phyloP scores from a whole-genome alignment of 306 rosid species.

The Cicer cuneatum region DNA sequence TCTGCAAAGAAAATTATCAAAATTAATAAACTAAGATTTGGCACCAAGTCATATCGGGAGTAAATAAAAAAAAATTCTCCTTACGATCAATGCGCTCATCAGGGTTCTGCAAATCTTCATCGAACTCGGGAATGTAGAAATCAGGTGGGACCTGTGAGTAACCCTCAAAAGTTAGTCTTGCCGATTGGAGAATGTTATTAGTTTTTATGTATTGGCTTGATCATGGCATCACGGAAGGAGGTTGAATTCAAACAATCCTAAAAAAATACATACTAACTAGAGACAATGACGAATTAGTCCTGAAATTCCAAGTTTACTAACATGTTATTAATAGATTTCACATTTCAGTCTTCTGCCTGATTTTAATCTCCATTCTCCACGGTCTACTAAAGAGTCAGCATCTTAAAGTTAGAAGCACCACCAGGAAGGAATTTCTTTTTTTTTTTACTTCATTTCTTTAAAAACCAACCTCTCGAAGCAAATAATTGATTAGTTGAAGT shows the following conservation, averaged over 20 bases:
- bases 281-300: background rate
- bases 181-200: background rate
- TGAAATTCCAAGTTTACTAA: conserved; percentile 23
- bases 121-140: conserved; percentile 87
- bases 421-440: background rate
- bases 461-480: conserved; percentile 7
- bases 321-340: conserved; percentile 25
- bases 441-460: background rate
- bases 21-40: conserved; percentile 28
- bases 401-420: background rate
- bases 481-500: conserved; percentile 10
- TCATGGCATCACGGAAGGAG: background rate
- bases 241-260: conserved; percentile 4
- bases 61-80: conserved; percentile 38
- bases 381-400: background rate
- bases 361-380: conserved; percentile 1
- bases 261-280: background rate
- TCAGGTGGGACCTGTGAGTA: conserved; percentile 90
- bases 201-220: conserved; percentile 5
- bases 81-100: conserved; percentile 95
- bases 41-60: background rate
- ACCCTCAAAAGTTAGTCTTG: conserved; percentile 37
- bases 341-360: conserved; percentile 29
- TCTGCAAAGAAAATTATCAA: conserved; percentile 57
- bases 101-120: conserved; percentile 94